Conservation (phyloP, 2,329 filamentous ascomycete genomes). For the Neonectria punicea region DNA sequence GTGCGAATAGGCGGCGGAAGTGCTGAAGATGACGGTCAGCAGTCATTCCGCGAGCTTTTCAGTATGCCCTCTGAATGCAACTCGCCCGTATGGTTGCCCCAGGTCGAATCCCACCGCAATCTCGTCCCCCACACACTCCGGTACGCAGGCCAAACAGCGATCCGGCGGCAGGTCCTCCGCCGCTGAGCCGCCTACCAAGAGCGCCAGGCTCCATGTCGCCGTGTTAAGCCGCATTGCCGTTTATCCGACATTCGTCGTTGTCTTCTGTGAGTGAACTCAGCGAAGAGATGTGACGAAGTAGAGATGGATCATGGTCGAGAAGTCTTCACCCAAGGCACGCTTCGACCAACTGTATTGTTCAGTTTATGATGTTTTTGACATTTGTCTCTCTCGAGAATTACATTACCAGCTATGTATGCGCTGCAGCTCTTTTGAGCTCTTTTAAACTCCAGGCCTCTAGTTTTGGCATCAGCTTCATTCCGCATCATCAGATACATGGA, state of each 20-base stretch:
- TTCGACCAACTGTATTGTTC: background rate
- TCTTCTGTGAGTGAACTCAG: background rate
- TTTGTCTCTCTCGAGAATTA: background rate
- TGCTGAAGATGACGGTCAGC: background rate
- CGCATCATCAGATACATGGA: conserved; percentile 15
- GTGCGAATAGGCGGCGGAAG: background rate
- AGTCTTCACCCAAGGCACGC: background rate
- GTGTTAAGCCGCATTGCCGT: background rate
- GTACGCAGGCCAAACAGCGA: background rate
- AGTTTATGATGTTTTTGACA: conserved; percentile 1
- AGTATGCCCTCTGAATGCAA: background rate
- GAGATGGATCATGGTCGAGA: too few relatives aligned
- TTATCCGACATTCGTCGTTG: background rate
- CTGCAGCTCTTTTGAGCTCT: background rate
- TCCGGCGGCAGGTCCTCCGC: background rate
- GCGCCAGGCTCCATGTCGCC: background rate
- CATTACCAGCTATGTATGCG: background rate
- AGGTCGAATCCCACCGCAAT: background rate
- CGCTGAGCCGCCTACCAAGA: background rate
- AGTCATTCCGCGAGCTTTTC: background rate
- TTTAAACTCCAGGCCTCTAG: conserved; percentile 38
- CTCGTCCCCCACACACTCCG: background rate
- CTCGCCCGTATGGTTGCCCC: background rate
- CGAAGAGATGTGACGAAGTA: too few relatives aligned
- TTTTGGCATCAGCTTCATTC: background rate